Evolutionary conservation across 352 stramenopile genomes (phyloP).

Genomic region (Discostella stelligera): DNA sequence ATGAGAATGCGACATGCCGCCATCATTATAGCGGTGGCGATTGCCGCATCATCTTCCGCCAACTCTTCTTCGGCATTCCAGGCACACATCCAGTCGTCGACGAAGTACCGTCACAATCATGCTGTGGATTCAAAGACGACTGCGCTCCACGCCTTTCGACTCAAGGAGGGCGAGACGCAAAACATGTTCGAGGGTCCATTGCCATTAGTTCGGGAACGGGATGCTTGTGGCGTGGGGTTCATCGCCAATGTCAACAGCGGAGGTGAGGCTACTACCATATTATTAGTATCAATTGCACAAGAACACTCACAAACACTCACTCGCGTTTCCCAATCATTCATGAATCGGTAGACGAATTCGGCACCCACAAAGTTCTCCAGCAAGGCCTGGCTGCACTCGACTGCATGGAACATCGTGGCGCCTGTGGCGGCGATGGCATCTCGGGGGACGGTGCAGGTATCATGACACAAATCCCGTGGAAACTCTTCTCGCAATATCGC

Average conservation of each 20-base stretch:
- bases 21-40: background rate
- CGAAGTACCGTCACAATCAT: background rate
- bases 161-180: slow-evolving; percentile 37
- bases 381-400: slow-evolving; percentile 71
- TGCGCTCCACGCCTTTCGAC: slow-evolving; percentile 29
- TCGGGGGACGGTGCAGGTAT: slow-evolving; percentile 86
- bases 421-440: slow-evolving; percentile 77
- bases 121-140: background rate
- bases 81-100: background rate
- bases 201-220: slow-evolving; percentile 82
- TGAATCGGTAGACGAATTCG: slow-evolving; percentile 56
- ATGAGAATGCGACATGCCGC: background rate
- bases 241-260: slow-evolving; percentile 79
- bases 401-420: slow-evolving; percentile 82
- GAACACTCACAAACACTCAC: background rate
- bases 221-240: slow-evolving; percentile 87
- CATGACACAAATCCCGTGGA: slow-evolving; percentile 88
- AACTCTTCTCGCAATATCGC: slow-evolving; percentile 78
- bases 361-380: slow-evolving; percentile 72
- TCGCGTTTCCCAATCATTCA: background rate
- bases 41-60: background rate
- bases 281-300: background rate
- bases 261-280: slow-evolving; percentile 37
- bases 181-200: slow-evolving; percentile 81
- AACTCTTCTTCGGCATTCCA: background rate